Percentiles rank a stretch among this genome's conserved stretches.
Evolutionary conservation across 2,329 filamentous ascomycete species (phyloP).

Genomic region (Apiospora sp.): DNA sequence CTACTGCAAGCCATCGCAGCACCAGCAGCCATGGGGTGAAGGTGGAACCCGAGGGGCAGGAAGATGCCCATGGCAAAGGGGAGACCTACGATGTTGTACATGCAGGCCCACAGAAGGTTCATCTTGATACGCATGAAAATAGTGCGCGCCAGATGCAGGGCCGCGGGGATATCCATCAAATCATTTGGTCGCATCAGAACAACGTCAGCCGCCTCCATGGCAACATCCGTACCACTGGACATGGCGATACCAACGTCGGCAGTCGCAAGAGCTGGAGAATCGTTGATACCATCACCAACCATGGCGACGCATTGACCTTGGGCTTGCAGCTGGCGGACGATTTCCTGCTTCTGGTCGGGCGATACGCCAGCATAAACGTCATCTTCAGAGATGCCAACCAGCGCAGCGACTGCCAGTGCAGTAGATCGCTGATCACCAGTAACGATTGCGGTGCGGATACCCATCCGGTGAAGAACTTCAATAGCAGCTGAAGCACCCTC

Average conservation of each 20-base stretch:
- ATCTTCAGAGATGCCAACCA: conserved; percentile 79
- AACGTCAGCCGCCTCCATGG: conserved; percentile 95
- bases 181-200: conserved; percentile 95
- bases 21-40: conserved; percentile 94
- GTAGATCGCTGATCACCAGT: conserved; percentile 91
- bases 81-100: conserved; percentile 90
- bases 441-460: conserved; percentile 87
- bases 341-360: conserved; percentile 88
- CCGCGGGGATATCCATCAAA: conserved; percentile 90
- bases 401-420: conserved; percentile 81
- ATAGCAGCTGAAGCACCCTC: conserved; percentile 83
- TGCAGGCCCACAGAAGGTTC: conserved; percentile 90
- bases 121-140: conserved; percentile 95
- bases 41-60: conserved; percentile 83
- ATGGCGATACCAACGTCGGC: conserved; percentile 94
- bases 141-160: conserved; percentile 79
- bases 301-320: conserved; percentile 85
- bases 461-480: conserved; percentile 82
- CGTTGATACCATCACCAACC: conserved; percentile 99
- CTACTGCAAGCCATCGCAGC: conserved; percentile 92
- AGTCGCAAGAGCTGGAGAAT: conserved; percentile 92
- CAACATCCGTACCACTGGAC: conserved; percentile 91
- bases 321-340: conserved; percentile 79
- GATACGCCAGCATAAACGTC: conserved; percentile 88
- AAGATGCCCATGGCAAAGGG: conserved; percentile 96